Conservation (phyloP, 495 filamentous ascomycete species). For the Aspergillus haitiensis region DNA sequence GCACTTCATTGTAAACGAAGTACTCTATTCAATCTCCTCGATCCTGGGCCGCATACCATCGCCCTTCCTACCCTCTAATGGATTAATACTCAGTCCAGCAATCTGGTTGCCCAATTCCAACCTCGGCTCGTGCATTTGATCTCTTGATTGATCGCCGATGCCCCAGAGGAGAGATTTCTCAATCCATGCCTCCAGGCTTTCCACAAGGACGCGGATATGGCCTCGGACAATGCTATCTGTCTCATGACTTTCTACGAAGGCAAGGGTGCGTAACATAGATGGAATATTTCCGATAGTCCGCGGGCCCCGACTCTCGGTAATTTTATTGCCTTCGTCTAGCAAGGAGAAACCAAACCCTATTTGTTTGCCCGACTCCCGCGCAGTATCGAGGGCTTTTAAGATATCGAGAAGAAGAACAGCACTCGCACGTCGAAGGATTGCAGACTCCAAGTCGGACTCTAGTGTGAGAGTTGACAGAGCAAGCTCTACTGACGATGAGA, state of each 20-base stretch:
- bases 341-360: slow-evolving; percentile 63
- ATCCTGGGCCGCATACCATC: slow-evolving; percentile 38
- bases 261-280: slow-evolving; percentile 61
- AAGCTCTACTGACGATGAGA: slow-evolving; percentile 64
- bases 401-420: slow-evolving; percentile 67
- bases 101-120: slow-evolving; percentile 40
- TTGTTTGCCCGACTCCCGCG: slow-evolving; percentile 47
- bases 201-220: slow-evolving; percentile 68
- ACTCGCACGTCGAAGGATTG: slow-evolving; percentile 73
- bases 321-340: slow-evolving; percentile 23
- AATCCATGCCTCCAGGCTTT: slow-evolving; percentile 71
- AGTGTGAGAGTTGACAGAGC: slow-evolving; percentile 64
- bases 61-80: slow-evolving; percentile 34
- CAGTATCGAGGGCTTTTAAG: slow-evolving; percentile 62
- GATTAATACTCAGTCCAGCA: slow-evolving; percentile 41
- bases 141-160: slow-evolving; percentile 29
- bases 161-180: slow-evolving; percentile 55
- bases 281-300: slow-evolving; percentile 53
- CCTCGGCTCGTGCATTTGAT: slow-evolving; percentile 25
- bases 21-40: slow-evolving; percentile 54
- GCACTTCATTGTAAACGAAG: too few relatives aligned
- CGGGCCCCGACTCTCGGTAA: slow-evolving; percentile 12
- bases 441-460: slow-evolving; percentile 61
- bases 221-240: slow-evolving; percentile 70
- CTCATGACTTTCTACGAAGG: slow-evolving; percentile 67